phyloP scores from a whole-genome alignment of 139 green algal genomes.

The Closterium sp. region DNA sequence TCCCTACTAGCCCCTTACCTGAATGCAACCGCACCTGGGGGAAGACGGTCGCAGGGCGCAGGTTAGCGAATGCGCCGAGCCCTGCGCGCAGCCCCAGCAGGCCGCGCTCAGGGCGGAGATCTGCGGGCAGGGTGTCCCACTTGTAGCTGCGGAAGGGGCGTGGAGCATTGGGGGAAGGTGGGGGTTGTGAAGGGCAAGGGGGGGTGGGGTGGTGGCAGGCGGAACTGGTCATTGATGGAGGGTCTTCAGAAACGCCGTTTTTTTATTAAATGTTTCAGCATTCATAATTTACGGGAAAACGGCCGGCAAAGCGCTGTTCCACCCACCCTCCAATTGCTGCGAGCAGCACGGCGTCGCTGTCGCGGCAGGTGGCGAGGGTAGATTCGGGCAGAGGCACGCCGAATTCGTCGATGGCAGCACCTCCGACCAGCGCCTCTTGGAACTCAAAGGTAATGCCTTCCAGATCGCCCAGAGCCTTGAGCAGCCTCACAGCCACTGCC shows the following conservation, averaged over 20 bases:
- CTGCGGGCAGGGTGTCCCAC: constrained; percentile 87
- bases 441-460: constrained; percentile 74
- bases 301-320: neutral
- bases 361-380: constrained; percentile 80
- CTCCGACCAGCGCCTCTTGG: constrained; percentile 81
- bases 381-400: constrained; percentile 81
- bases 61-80: constrained; percentile 94
- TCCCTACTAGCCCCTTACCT: no score
- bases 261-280: neutral
- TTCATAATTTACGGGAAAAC: neutral
- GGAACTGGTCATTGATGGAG: neutral
- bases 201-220: neutral
- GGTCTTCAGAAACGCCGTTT: no score
- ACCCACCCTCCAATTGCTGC: constrained; percentile 66
- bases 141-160: constrained; percentile 74
- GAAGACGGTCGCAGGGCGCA: constrained; percentile 89
- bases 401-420: constrained; percentile 89
- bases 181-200: neutral
- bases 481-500: constrained; percentile 70
- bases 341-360: constrained; percentile 87
- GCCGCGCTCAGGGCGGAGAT: constrained; percentile 84
- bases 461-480: constrained; percentile 60
- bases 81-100: constrained; percentile 84
- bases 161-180: neutral
- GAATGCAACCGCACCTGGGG: constrained; percentile 47